These are phyloP conservation scores for Talaromyces nanjingensis DNA, from an alignment of 495 filamentous ascomycete genomes.

Conservation along the genomic window DNA sequence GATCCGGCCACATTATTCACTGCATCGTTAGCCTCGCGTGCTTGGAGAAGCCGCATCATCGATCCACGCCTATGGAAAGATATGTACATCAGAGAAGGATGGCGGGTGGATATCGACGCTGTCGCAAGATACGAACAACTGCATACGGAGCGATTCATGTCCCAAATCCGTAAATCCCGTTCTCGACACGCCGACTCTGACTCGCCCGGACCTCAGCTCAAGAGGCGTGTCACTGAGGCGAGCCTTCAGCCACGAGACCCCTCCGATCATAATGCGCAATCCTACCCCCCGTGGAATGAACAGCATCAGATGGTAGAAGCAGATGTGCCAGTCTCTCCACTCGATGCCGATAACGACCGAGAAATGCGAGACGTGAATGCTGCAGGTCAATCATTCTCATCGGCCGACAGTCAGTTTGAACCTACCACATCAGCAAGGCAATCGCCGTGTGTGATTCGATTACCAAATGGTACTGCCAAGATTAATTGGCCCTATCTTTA, in stretches of 20 bases:
- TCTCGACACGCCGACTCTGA: conserved; percentile 38
- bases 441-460: conserved; percentile 27
- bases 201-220: conserved; percentile 39
- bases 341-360: conserved; percentile 33
- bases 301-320: conserved; percentile 35
- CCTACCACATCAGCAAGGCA: conserved; percentile 16
- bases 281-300: conserved; percentile 20
- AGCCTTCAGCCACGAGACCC: conserved; percentile 31
- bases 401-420: conserved; percentile 7
- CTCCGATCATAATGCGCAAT: not conserved
- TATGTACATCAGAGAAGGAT: conserved; percentile 77
- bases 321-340: conserved; percentile 18
- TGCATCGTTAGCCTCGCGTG: conserved; percentile 67
- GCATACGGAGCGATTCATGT: conserved; percentile 35
- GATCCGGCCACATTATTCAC: conserved; percentile 68
- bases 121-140: conserved; percentile 61
- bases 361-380: conserved; percentile 38
- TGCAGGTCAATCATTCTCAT: conserved; percentile 14
- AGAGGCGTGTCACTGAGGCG: conserved; percentile 42
- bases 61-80: conserved; percentile 83
- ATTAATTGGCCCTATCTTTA: conserved; percentile 65
- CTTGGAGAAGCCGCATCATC: conserved; percentile 74
- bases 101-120: conserved; percentile 62
- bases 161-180: conserved; percentile 37
- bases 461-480: conserved; percentile 27